phyloP scores from a whole-genome alignment of 345 rosid species.

The Populus alba region DNA sequence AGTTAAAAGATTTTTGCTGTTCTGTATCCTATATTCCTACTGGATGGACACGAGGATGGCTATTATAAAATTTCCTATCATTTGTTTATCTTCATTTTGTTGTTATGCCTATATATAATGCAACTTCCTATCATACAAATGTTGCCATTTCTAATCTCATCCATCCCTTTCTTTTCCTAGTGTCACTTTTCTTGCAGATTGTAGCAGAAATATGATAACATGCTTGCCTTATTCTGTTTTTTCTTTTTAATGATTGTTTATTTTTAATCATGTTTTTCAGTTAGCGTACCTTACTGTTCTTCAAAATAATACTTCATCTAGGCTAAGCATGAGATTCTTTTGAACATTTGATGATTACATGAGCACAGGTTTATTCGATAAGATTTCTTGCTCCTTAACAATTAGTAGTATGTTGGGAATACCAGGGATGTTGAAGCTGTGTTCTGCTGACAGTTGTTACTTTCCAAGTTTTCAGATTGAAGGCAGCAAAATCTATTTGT shows the following conservation, averaged over 20 bases:
- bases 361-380: background rate
- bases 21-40: slow-evolving; percentile 46
- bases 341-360: background rate
- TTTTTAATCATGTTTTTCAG: background rate
- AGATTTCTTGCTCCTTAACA: slow-evolving; percentile 33
- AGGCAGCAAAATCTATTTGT: slow-evolving; percentile 22
- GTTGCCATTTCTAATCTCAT: too few species aligned
- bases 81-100: background rate
- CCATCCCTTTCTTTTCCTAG: background rate
- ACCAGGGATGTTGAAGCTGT: slow-evolving; percentile 17
- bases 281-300: background rate
- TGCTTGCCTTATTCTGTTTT: too few species aligned
- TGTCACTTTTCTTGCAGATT: too few species aligned
- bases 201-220: too few species aligned
- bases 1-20: slow-evolving; percentile 37
- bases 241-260: too few species aligned
- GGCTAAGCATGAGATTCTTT: background rate
- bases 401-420: slow-evolving; percentile 23
- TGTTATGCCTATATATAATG: background rate
- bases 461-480: slow-evolving; percentile 26
- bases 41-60: slow-evolving; percentile 16
- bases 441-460: slow-evolving; percentile 26
- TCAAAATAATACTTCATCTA: background rate
- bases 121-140: too few species aligned
- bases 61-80: background rate